A percentile compares a stretch with the other conserved stretches of the same genome.
Conservation (phyloP, 805 yeast species). For the Cyberlindnera amylophila region DNA sequence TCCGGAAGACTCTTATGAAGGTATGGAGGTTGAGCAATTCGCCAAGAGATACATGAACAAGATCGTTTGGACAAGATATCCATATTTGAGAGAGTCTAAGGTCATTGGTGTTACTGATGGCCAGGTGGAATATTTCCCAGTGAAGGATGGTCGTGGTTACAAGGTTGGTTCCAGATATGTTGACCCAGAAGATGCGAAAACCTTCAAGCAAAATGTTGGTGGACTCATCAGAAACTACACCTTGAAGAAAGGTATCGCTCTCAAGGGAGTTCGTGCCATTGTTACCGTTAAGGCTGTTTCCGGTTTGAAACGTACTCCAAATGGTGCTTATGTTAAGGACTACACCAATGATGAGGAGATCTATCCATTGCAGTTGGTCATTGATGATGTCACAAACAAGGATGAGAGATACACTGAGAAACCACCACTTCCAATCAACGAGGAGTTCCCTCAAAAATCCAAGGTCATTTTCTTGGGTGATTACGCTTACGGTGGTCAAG, state of each 20-base stretch:
- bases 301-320: slow-evolving; percentile 65
- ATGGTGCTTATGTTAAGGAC: slow-evolving; percentile 79
- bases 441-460: slow-evolving; percentile 75
- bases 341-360: slow-evolving; percentile 48
- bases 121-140: slow-evolving; percentile 40
- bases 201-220: slow-evolving; percentile 40
- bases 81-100: slow-evolving; percentile 79
- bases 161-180: slow-evolving; percentile 37
- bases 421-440: slow-evolving; percentile 70
- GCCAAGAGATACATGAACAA: slow-evolving; percentile 59
- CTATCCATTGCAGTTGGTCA: slow-evolving; percentile 78
- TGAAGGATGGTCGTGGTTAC: slow-evolving; percentile 27
- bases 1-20: slow-evolving; percentile 51
- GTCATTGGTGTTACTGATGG: slow-evolving; percentile 61
- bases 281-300: slow-evolving; percentile 71
- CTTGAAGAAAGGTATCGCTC: slow-evolving; percentile 56
- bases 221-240: slow-evolving; percentile 41
- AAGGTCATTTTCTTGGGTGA: slow-evolving; percentile 79
- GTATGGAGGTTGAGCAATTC: slow-evolving; percentile 57
- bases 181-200: slow-evolving; percentile 43
- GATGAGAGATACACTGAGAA: slow-evolving; percentile 73
- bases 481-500: slow-evolving; percentile 82
- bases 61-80: slow-evolving; percentile 79
- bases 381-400: slow-evolving; percentile 65
- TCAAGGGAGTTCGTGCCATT: slow-evolving; percentile 52